A percentile compares a stretch with the other conserved stretches of the same genome.
phyloP scores from a whole-genome alignment of 495 filamentous ascomycete species.

The Cryomyces minteri region DNA sequence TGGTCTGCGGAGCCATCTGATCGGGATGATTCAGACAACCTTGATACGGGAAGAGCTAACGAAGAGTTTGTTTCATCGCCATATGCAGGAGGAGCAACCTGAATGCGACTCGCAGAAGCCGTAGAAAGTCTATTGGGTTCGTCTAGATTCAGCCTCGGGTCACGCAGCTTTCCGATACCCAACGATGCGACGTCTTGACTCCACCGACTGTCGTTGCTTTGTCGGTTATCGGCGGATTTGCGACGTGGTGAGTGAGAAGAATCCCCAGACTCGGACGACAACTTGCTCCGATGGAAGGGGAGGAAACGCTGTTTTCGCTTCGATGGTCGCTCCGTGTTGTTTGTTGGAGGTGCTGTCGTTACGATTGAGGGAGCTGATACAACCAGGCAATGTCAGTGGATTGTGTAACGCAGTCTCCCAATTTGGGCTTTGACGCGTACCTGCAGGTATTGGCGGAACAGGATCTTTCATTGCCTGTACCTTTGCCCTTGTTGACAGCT shows the following conservation, averaged over 20 bases:
- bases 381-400: conserved; percentile 4
- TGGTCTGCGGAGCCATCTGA: conserved; percentile 76
- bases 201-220: not conserved
- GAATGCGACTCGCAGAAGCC: conserved; percentile 24
- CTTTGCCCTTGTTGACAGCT: conserved; percentile 62
- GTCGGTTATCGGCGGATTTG: too few relatives aligned
- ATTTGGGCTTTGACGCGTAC: conserved; percentile 5
- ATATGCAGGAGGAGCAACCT: conserved; percentile 37
- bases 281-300: too few relatives aligned
- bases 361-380: conserved; percentile 70
- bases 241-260: too few relatives aligned
- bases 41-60: conserved; percentile 45
- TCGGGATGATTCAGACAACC: conserved; percentile 80
- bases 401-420: conserved; percentile 1
- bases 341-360: conserved; percentile 73
- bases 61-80: conserved; percentile 47
- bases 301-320: not conserved
- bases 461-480: conserved; percentile 34
- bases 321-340: conserved; percentile 16
- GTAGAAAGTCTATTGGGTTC: conserved; percentile 38
- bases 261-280: too few relatives aligned
- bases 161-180: not conserved
- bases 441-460: conserved; percentile 40
- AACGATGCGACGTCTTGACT: not conserved
- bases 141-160: conserved; percentile 31